Evolutionary conservation across 306 rosid genomes (phyloP).

Genomic region (Medicago lupulina): DNA sequence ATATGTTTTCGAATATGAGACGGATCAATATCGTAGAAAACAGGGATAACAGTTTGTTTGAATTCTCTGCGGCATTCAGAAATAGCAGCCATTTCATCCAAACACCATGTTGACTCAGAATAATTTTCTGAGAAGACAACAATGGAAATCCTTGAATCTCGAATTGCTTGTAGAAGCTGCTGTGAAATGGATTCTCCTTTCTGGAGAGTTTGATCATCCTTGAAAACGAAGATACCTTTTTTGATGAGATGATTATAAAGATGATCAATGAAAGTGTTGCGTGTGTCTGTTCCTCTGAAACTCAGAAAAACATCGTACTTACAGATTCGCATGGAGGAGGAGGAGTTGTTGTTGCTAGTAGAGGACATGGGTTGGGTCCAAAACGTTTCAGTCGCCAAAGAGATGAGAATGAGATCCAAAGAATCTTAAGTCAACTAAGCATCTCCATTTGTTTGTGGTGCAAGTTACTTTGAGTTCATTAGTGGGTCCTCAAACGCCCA

Average conservation of each 20-base stretch:
- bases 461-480: too few species aligned
- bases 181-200: conserved; percentile 2
- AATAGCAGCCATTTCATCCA: conserved; percentile 20
- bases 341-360: background rate
- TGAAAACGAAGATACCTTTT: background rate
- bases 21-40: conserved; percentile 29
- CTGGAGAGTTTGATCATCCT: background rate
- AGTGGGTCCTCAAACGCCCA: too few species aligned
- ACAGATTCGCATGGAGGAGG: background rate
- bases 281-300: background rate
- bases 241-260: background rate
- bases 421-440: too few species aligned
- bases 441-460: too few species aligned
- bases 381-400: too few species aligned
- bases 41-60: conserved; percentile 15
- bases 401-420: too few species aligned
- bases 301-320: conserved; percentile 6
- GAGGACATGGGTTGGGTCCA: conserved; percentile 4
- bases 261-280: background rate
- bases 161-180: background rate
- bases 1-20: background rate
- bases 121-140: background rate
- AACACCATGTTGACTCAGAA: background rate
- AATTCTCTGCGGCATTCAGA: background rate
- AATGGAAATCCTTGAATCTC: background rate